A percentile compares a stretch with the other conserved stretches of the same genome.
phyloP scores from a whole-genome alignment of 2,329 filamentous ascomycete genomes.

The Colletotrichum orbiculare region DNA sequence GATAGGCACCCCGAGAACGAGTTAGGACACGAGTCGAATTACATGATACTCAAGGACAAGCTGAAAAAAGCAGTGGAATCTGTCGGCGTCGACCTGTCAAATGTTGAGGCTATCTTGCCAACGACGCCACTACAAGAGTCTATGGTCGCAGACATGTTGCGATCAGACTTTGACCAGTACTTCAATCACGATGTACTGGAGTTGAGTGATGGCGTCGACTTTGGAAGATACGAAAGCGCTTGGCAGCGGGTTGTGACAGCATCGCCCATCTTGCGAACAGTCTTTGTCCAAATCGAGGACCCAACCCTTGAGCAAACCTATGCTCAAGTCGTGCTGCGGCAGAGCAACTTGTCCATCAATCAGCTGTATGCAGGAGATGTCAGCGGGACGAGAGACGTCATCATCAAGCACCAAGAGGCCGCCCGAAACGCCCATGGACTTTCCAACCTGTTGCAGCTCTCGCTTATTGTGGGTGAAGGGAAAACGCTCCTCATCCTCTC shows the following conservation, averaged over 20 bases:
- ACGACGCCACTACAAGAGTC: constrained; percentile 87
- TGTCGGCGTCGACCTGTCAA: constrained; percentile 47
- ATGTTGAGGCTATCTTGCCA: constrained; percentile 73
- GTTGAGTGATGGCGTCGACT: constrained; percentile 65
- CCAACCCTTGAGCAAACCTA: constrained; percentile 62
- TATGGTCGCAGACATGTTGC: constrained; percentile 84
- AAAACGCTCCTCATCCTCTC: constrained; percentile 69
- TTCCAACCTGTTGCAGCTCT: constrained; percentile 61
- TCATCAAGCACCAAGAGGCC: constrained; percentile 47
- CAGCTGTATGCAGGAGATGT: constrained; percentile 41
- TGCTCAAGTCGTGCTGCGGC: constrained; percentile 59
- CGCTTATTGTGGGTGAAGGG: constrained; percentile 48
- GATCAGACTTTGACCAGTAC: constrained; percentile 79
- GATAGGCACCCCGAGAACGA: constrained; percentile 25
- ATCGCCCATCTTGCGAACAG: constrained; percentile 80
- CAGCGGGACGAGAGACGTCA: constrained; percentile 50
- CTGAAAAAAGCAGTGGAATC: constrained; percentile 52
- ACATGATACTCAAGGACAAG: constrained; percentile 41
- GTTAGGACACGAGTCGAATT: constrained; percentile 34
- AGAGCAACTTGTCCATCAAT: constrained; percentile 36
- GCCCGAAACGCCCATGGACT: constrained; percentile 52
- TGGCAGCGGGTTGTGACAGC: constrained; percentile 69
- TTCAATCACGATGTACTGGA: constrained; percentile 86
- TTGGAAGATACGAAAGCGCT: constrained; percentile 66
- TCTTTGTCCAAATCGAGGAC: constrained; percentile 75